These are phyloP conservation scores for Prunus padus DNA, from an alignment of 306 rosid genomes.

Conservation along the genomic window DNA sequence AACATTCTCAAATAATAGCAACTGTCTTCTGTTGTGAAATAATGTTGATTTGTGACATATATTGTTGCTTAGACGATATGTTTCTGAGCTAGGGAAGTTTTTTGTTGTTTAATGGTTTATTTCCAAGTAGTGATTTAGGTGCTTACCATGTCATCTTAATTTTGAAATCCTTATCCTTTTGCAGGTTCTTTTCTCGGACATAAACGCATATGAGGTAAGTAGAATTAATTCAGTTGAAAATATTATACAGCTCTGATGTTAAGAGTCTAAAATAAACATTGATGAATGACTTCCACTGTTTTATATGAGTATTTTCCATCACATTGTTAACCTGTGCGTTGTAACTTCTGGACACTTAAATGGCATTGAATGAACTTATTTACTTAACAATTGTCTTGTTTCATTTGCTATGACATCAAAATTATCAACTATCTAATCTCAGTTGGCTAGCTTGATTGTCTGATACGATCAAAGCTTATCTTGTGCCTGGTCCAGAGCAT, in stretches of 20 bases:
- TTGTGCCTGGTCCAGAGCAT: not conserved
- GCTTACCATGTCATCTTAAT: slow-evolving; percentile 4
- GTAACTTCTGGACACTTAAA: not conserved
- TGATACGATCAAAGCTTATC: not conserved
- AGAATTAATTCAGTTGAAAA: not conserved
- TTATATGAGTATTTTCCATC: not conserved
- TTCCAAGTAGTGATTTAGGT: not conserved
- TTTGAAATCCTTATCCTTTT: slow-evolving; percentile 17
- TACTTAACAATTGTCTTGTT: not conserved
- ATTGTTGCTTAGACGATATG: not conserved
- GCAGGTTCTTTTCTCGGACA: slow-evolving; percentile 91
- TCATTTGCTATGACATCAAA: not conserved
- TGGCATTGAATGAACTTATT: not conserved
- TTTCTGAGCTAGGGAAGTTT: not conserved
- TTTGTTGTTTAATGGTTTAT: not conserved
- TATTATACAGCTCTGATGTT: not conserved
- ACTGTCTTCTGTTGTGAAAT: not conserved
- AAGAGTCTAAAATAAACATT: not conserved
- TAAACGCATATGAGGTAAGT: slow-evolving; percentile 85
- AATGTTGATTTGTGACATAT: not conserved
- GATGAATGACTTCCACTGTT: not conserved
- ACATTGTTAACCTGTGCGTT: not conserved
- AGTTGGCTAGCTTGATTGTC: not conserved
- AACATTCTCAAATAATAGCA: not conserved
- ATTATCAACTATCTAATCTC: not conserved